These are phyloP conservation scores for Geum urbanum DNA, from an alignment of 306 rosid genomes.

Conservation along the genomic window DNA sequence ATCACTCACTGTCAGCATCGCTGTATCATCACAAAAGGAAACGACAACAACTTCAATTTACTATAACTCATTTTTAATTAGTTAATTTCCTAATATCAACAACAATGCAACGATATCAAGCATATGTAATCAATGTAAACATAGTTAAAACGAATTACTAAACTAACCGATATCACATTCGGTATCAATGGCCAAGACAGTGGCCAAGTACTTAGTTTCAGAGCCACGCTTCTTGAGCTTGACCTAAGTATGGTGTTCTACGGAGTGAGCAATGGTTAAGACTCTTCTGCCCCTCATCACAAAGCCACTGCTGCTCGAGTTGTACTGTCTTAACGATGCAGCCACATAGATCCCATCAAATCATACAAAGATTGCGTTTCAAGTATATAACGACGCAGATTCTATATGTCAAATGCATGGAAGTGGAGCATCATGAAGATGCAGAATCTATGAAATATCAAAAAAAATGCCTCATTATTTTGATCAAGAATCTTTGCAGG, in stretches of 20 bases:
- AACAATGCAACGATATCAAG: not conserved
- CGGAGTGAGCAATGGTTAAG: conserved; percentile 77
- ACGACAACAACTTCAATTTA: not conserved
- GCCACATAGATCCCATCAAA: no score
- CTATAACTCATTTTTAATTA: not conserved
- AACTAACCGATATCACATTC: conserved; percentile 56
- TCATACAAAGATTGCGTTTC: no score
- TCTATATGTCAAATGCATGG: not conserved
- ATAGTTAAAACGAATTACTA: no score
- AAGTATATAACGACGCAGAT: no score
- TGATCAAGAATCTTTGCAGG: not conserved
- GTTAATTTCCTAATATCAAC: not conserved
- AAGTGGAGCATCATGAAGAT: not conserved
- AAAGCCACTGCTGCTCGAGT: conserved; percentile 79
- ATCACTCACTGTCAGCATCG: conserved; percentile 70
- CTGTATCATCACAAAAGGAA: conserved; percentile 36
- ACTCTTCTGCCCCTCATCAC: conserved; percentile 60
- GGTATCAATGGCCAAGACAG: conserved; percentile 79
- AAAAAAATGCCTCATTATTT: not conserved
- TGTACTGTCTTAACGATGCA: conserved; percentile 42
- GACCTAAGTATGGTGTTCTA: conserved; percentile 73
- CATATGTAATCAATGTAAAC: not conserved
- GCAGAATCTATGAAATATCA: no score
- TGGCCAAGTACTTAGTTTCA: conserved; percentile 88
- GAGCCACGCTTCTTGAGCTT: conserved; percentile 88